phyloP scores from a whole-genome alignment of 192 early-diverging fungal genomes.

The Umbelopsis ramanniana region DNA sequence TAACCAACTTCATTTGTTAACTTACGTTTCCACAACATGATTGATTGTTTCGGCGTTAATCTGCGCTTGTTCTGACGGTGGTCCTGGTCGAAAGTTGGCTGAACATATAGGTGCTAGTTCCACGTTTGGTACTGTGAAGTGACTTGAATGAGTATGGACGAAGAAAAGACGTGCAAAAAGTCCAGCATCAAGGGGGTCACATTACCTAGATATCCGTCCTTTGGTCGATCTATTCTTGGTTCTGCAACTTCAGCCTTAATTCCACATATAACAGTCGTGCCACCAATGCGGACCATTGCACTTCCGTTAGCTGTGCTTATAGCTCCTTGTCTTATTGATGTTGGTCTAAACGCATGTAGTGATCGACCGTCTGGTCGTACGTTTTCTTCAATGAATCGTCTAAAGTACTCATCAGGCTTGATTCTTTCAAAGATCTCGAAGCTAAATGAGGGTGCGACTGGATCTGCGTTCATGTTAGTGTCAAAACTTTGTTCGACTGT shows the following conservation, averaged over 20 bases:
- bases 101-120: slow-evolving; percentile 92
- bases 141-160: not conserved
- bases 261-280: slow-evolving; percentile 90
- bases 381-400: slow-evolving; percentile 78
- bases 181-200: not conserved
- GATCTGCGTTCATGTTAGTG: slow-evolving; percentile 4
- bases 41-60: slow-evolving; percentile 78
- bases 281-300: slow-evolving; percentile 84
- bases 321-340: slow-evolving; percentile 64
- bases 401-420: slow-evolving; percentile 86
- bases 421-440: slow-evolving; percentile 83
- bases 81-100: slow-evolving; percentile 79
- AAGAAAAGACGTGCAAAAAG: not conserved
- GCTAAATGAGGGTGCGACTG: slow-evolving; percentile 28
- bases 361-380: slow-evolving; percentile 84
- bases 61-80: slow-evolving; percentile 85
- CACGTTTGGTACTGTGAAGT: slow-evolving; percentile 77
- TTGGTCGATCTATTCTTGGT: slow-evolving; percentile 69
- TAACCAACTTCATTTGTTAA: not conserved
- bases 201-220: slow-evolving; percentile 79
- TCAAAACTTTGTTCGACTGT: not conserved
- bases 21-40: slow-evolving; percentile 64
- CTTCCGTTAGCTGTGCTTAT: slow-evolving; percentile 86
- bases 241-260: slow-evolving; percentile 94
- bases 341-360: slow-evolving; percentile 70